Base-by-base conservation (phyloP, 2,329 filamentous ascomycete genomes). In the Colletotrichum gloeosporioides region DNA sequence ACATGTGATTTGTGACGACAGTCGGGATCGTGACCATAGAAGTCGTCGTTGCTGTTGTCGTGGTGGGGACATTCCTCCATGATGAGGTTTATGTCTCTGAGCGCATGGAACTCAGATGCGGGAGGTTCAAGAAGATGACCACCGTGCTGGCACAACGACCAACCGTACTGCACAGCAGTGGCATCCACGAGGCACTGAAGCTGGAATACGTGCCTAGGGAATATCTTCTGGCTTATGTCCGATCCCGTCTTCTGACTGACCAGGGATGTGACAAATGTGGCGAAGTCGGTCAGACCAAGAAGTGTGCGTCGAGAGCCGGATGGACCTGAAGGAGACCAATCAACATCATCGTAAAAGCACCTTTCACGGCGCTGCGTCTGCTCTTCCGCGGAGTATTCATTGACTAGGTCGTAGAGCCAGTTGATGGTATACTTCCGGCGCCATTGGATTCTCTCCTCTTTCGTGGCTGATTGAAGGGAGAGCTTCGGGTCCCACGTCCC, bases 331-430 rank as follows among this genome's bases (percentile, higher is more conserved):
- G 53, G 22, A 10, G 66, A 55, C 62, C 69, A 72, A 25, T 72
- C 32, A 10, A 72, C 31, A 22, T 44, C 13, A 15, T 69, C 71
- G 2, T 34, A 67, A 8, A 18, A n/a, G 77, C 83, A 84, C 61
- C 81, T 83, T 61, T 81, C 74, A 8, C 77, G 83, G 39, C 84
- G 86, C 8, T 81, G 81, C 67, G 88, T 82, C 2, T 87, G 80
- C n/a, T 88, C 85, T 69, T 85, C 79, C 6, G 80, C 77, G 1
- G 86, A 86, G 71, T 84, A 88, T 5, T 87, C 32, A 66, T 89
- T 89, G 77, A 90, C 86, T 6, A 90, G 78, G 68, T 89, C 88
- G 75, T 89, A 90, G 0, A 90, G 83, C 88, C 87, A 89, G 71
- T 87, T 89, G 77, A 90, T 88, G 4, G 86, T 88, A 69, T 88